Percentiles rank a stretch among this genome's conserved stretches.
These are phyloP conservation scores for Diphasiastrum complanatum DNA, from an alignment of 83 land plant genomes.

Conservation along the genomic window DNA sequence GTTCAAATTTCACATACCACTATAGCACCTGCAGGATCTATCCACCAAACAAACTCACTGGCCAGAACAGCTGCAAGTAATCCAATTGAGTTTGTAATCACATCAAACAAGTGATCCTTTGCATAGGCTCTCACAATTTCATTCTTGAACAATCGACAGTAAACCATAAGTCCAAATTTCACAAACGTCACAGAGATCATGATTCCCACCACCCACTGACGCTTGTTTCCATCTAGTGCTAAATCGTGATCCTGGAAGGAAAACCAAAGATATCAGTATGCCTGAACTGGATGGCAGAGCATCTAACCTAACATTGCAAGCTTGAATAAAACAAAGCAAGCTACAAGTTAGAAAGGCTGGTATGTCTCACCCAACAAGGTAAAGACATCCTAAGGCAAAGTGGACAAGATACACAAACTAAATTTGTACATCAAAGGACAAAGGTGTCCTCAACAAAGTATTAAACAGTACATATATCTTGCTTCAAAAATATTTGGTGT, in stretches of 20 bases:
- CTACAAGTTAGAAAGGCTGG: too few relatives aligned
- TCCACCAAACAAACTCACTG: slow-evolving; percentile 22
- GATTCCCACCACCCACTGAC: slow-evolving; percentile 21
- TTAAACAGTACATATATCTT: too few relatives aligned
- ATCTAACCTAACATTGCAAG: too few relatives aligned
- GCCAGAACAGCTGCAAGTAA: slow-evolving; percentile 26
- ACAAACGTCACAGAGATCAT: slow-evolving; percentile 19
- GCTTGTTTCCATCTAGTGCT: slow-evolving; percentile 14
- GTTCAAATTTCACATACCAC: slow-evolving; percentile 6
- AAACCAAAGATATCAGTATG: too few relatives aligned
- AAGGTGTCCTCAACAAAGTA: too few relatives aligned
- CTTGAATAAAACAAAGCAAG: too few relatives aligned
- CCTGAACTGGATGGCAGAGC: too few relatives aligned
- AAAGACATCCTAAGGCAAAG: too few relatives aligned
- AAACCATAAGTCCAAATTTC: slow-evolving; percentile 15
- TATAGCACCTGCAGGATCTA: slow-evolving; percentile 29
- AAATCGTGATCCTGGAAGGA: slow-evolving; percentile 21
- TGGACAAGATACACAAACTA: too few relatives aligned
- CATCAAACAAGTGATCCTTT: slow-evolving; percentile 32
- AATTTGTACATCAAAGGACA: too few relatives aligned
- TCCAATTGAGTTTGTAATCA: slow-evolving; percentile 27
- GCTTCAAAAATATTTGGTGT: too few relatives aligned
- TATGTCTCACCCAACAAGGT: too few relatives aligned
- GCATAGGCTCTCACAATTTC: slow-evolving; percentile 29
- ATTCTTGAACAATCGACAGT: slow-evolving; percentile 19